phyloP scores from a whole-genome alignment of 2,329 filamentous ascomycete genomes.

The Tolypocladium ophioglossoides region DNA sequence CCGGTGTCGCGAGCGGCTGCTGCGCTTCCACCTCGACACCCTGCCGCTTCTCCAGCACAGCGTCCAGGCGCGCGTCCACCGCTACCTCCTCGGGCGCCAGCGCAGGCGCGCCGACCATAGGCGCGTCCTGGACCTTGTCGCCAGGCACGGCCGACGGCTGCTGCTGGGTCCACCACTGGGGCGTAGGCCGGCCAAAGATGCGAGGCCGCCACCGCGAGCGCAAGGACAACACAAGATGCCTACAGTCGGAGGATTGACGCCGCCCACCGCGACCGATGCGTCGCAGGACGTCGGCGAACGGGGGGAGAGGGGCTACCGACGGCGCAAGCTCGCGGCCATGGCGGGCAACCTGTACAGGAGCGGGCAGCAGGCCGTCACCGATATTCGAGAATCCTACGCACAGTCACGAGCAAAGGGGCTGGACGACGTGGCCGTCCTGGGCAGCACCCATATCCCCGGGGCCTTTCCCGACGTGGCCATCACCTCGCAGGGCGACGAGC shows the following conservation, averaged over 20 bases:
- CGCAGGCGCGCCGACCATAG: constrained; percentile 38
- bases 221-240: constrained; percentile 17
- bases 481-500: constrained; percentile 67
- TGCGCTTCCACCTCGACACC: constrained; percentile 63
- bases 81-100: constrained; percentile 58
- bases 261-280: constrained; percentile 14
- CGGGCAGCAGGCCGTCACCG: constrained; percentile 45
- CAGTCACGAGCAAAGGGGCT: constrained; percentile 32
- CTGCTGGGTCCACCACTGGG: constrained; percentile 26
- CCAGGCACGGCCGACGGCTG: constrained; percentile 32
- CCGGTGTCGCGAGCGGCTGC: constrained; percentile 54
- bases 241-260: constrained; percentile 10
- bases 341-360: constrained; percentile 47
- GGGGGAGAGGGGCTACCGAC: constrained; percentile 57
- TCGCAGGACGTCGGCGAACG: constrained; percentile 13
- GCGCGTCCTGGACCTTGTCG: constrained; percentile 32
- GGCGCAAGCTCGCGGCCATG: constrained; percentile 64
- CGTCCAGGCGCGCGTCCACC: constrained; percentile 68
- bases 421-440: constrained; percentile 17
- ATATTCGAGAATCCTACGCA: constrained; percentile 48
- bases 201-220: constrained; percentile 19
- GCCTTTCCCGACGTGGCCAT: constrained; percentile 82
- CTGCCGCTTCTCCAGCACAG: constrained; percentile 60
- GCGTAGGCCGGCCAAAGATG: constrained; percentile 16
- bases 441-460: constrained; percentile 47